Conservation (phyloP, 495 filamentous ascomycete species). For the Beverwykella pulmonaria region DNA sequence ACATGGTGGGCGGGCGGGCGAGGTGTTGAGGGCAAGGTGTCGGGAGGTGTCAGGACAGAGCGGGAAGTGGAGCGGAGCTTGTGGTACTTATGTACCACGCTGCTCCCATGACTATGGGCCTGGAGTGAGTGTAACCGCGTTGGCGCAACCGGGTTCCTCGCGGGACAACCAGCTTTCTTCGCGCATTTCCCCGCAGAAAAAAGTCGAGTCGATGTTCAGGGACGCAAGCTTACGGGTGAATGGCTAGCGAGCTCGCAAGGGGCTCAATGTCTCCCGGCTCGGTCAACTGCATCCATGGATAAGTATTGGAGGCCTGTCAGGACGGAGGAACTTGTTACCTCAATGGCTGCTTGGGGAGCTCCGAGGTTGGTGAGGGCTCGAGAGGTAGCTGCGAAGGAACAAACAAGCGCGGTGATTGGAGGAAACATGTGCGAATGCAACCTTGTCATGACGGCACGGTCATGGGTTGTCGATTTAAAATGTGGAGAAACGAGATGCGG, state of each 20-base stretch:
- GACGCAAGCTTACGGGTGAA: conserved; percentile 24
- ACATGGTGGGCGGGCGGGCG: conserved; percentile 8
- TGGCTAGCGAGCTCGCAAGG: neutral
- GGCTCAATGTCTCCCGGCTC: neutral
- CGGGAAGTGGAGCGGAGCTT: neutral
- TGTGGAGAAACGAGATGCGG: conserved; percentile 18
- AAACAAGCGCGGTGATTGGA: conserved; percentile 19
- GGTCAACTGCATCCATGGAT: neutral
- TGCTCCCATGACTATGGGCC: conserved; percentile 20
- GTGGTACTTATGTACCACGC: conserved; percentile 19
- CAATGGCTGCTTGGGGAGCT: neutral
- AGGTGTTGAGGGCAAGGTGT: neutral
- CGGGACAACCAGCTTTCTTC: neutral
- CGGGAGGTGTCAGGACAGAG: neutral
- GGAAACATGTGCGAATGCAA: conserved; percentile 17
- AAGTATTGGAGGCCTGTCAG: neutral
- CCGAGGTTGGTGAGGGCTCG: neutral
- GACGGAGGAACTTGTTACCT: neutral
- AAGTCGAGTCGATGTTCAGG: conserved; percentile 19
- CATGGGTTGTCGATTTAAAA: conserved; percentile 13
- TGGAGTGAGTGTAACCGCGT: conserved; percentile 5
- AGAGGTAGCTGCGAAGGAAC: neutral
- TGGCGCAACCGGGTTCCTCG: conserved; percentile 6
- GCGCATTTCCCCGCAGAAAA: conserved; percentile 24
- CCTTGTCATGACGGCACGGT: conserved; percentile 12